Percentiles rank a stretch among this genome's conserved stretches.
Conservation (phyloP, 1,284 basidiomycete genomes). For the Irpex rosettiformis region DNA sequence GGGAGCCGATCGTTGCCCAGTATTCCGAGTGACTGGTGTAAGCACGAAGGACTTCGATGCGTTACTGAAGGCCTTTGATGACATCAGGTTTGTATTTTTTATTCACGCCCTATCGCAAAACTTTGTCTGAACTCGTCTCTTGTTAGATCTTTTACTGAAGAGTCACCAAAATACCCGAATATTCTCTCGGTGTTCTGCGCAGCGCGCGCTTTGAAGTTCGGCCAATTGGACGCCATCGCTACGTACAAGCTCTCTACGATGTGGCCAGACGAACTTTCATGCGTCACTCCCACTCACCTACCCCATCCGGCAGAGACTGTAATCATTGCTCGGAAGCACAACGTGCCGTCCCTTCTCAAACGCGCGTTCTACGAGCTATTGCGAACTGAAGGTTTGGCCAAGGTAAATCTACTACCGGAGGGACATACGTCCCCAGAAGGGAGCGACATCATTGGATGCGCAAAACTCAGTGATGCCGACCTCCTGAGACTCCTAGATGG, state of each 20-base stretch:
- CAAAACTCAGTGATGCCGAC: conserved; percentile 16
- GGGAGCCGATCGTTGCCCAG: conserved; percentile 24
- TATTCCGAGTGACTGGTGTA: conserved; percentile 23
- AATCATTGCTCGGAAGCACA: conserved; percentile 26
- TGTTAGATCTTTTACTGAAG: conserved; percentile 21
- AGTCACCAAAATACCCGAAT: conserved; percentile 22
- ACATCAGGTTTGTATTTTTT: conserved; percentile 29
- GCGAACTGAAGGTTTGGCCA: conserved; percentile 24
- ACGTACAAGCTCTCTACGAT: conserved; percentile 23
- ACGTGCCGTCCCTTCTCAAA: conserved; percentile 29
- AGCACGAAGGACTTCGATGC: conserved; percentile 30
- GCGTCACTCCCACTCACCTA: conserved; percentile 16
- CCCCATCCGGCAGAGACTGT: conserved; percentile 29
- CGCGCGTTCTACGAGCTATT: conserved; percentile 36
- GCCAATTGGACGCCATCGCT: conserved; percentile 22
- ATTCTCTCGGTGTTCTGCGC: conserved; percentile 28
- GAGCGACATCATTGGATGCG: conserved; percentile 10
- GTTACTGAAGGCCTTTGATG: conserved; percentile 32
- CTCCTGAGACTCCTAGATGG: conserved; percentile 19
- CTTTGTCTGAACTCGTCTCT: neutral
- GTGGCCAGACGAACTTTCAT: conserved; percentile 27
- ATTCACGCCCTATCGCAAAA: neutral
- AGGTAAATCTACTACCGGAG: conserved; percentile 13
- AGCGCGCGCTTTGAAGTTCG: conserved; percentile 24
- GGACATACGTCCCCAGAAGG: conserved; percentile 9